Conservation (phyloP, 805 yeast genomes). For the Nakazawaea populi region DNA sequence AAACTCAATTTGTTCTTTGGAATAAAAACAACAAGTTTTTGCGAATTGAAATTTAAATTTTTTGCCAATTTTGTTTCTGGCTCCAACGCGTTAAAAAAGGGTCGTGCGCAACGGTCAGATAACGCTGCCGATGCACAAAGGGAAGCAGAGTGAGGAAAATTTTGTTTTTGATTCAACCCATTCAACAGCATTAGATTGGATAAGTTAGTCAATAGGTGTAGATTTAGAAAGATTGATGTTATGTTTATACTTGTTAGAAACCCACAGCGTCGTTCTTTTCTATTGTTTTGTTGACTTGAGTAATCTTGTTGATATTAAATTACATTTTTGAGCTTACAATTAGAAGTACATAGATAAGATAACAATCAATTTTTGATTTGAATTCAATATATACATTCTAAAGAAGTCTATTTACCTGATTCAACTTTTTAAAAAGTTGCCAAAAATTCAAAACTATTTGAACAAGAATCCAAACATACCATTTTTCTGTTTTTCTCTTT, state of each 20-base stretch:
- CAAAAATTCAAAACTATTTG: constrained; percentile 22
- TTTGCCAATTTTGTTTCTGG: neutral
- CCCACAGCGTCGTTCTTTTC: neutral
- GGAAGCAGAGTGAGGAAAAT: neutral
- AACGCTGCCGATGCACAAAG: neutral
- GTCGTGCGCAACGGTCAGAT: neutral
- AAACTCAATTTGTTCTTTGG: neutral
- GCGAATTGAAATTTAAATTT: constrained; percentile 3
- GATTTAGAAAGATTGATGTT: neutral
- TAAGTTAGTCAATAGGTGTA: neutral
- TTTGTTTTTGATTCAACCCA: neutral
- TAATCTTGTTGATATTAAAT: no score
- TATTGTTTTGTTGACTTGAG: neutral
- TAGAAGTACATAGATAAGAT: no score
- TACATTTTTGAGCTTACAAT: no score
- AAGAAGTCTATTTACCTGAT: neutral
- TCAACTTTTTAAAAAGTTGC: neutral
- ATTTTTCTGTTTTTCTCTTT: constrained; percentile 58
- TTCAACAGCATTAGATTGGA: neutral
- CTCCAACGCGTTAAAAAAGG: neutral
- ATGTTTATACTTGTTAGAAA: neutral
- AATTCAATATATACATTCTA: neutral
- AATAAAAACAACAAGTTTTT: neutral
- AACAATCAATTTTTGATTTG: no score
- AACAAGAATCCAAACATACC: constrained; percentile 57